Evolutionary conservation across 2,329 filamentous ascomycete genomes (phyloP).

Genomic region (Talaromyces sp.): DNA sequence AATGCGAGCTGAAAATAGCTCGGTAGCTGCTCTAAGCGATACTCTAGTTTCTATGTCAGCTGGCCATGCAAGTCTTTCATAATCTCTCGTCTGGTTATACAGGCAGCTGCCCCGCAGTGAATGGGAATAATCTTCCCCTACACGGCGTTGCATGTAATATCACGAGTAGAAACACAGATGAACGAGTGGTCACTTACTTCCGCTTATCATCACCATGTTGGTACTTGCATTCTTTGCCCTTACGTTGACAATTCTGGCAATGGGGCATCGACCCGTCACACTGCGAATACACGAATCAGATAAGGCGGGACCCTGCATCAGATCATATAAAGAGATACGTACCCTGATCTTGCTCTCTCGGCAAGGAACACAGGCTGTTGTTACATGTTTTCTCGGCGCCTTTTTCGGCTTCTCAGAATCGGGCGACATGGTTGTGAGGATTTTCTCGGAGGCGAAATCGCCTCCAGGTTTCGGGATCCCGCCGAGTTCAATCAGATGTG

Average conservation of each 20-base stretch:
- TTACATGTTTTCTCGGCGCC: slow-evolving; percentile 46
- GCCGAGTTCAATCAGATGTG: slow-evolving; percentile 1
- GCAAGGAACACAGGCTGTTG: slow-evolving; percentile 49
- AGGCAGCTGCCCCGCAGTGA: neutral
- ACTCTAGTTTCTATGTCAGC: slow-evolving; percentile 27
- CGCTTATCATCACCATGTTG: slow-evolving; percentile 45
- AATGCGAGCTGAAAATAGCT: slow-evolving; percentile 41
- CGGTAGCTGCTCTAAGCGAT: slow-evolving; percentile 39
- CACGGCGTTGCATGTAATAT: neutral
- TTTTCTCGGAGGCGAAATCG: neutral
- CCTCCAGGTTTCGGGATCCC: slow-evolving; percentile 7
- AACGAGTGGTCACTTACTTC: slow-evolving; percentile 34
- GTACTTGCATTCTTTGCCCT: slow-evolving; percentile 43
- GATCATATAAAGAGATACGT: slow-evolving; percentile 11
- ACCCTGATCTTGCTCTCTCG: slow-evolving; percentile 51
- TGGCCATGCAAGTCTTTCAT: neutral
- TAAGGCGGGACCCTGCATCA: slow-evolving; percentile 1
- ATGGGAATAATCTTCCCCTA: neutral
- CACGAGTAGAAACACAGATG: neutral
- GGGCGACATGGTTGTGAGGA: slow-evolving; percentile 25
- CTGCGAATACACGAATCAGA: slow-evolving; percentile 22
- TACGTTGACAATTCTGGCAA: slow-evolving; percentile 43
- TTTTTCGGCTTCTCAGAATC: slow-evolving; percentile 33
- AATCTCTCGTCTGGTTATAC: neutral
- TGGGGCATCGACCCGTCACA: slow-evolving; percentile 42